Conservation (phyloP, 345 rosid genomes). For the Sisymbrium altissimum region DNA sequence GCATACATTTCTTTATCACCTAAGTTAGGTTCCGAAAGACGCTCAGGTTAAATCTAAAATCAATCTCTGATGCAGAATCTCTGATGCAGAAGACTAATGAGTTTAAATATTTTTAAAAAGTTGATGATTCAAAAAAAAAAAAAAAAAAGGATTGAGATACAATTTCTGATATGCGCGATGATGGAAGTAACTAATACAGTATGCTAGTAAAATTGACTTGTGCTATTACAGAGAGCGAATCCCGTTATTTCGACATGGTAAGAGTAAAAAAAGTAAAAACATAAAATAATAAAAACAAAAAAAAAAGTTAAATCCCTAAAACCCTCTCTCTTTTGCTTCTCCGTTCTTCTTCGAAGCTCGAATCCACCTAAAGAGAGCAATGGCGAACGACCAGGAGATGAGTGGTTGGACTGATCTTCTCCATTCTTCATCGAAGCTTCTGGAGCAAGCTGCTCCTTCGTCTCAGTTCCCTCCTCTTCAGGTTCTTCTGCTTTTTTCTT, state of each 20-base stretch:
- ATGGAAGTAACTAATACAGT: too few relatives aligned
- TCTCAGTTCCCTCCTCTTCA: constrained; percentile 99
- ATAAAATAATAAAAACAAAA: background rate
- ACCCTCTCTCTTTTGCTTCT: constrained; percentile 11
- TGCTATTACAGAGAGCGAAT: too few relatives aligned
- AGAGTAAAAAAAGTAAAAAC: background rate
- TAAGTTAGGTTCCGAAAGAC: too few relatives aligned
- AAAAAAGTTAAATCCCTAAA: constrained; percentile 15
- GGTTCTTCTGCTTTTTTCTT: constrained; percentile 38
- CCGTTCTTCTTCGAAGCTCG: constrained; percentile 17
- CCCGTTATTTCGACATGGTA: background rate
- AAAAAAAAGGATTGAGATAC: too few relatives aligned
- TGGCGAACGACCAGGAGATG: constrained; percentile 86
- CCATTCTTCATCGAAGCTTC: constrained; percentile 88
- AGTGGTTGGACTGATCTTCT: constrained; percentile 92
- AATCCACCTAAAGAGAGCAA: constrained; percentile 11
- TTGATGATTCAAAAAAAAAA: too few relatives aligned
- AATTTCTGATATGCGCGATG: too few relatives aligned
- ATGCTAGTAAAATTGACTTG: too few relatives aligned
- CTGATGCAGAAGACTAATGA: too few relatives aligned
- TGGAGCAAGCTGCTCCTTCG: constrained; percentile 96
- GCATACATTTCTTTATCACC: too few relatives aligned
- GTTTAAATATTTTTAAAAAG: too few relatives aligned
- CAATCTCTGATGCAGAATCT: too few relatives aligned
- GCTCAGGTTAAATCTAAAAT: too few relatives aligned